Evolutionary conservation across 148 eudicot genomes (phyloP).

Genomic region (Vaccinium macrocarpon): DNA sequence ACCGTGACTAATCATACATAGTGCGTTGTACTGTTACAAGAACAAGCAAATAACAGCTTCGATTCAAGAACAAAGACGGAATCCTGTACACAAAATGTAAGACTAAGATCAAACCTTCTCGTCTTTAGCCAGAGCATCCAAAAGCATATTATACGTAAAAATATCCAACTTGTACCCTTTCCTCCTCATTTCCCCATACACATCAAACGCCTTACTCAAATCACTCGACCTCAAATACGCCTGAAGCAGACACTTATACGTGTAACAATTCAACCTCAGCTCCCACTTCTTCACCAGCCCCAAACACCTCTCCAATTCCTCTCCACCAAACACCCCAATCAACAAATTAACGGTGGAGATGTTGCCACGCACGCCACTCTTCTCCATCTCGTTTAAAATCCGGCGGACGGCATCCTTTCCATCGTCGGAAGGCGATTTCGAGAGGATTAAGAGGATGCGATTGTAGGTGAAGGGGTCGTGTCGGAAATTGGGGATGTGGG

Average conservation of each 20-base stretch:
- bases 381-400: slow-evolving; percentile 58
- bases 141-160: slow-evolving; percentile 73
- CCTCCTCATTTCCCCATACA: slow-evolving; percentile 58
- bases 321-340: slow-evolving; percentile 52
- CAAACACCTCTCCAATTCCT: slow-evolving; percentile 58
- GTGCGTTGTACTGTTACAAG: background rate
- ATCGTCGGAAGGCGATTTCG: slow-evolving; percentile 34
- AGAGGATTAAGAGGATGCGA: slow-evolving; percentile 58
- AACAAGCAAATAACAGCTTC: slow-evolving; percentile 3
- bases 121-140: slow-evolving; percentile 72
- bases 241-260: slow-evolving; percentile 75
- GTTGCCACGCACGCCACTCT: slow-evolving; percentile 46
- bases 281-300: slow-evolving; percentile 72
- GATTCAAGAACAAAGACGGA: background rate
- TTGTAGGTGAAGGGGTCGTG: slow-evolving; percentile 75
- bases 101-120: slow-evolving; percentile 44
- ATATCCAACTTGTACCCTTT: slow-evolving; percentile 60
- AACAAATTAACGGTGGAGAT: slow-evolving; percentile 80
- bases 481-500: slow-evolving; percentile 52
- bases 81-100: background rate
- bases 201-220: slow-evolving; percentile 42
- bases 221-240: slow-evolving; percentile 62
- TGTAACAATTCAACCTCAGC: slow-evolving; percentile 64
- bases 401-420: slow-evolving; percentile 30
- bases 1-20: background rate